Percentiles rank a stretch among this genome's conserved stretches.
phyloP scores from a whole-genome alignment of 148 eudicot genomes.

The Cornus suecica region DNA sequence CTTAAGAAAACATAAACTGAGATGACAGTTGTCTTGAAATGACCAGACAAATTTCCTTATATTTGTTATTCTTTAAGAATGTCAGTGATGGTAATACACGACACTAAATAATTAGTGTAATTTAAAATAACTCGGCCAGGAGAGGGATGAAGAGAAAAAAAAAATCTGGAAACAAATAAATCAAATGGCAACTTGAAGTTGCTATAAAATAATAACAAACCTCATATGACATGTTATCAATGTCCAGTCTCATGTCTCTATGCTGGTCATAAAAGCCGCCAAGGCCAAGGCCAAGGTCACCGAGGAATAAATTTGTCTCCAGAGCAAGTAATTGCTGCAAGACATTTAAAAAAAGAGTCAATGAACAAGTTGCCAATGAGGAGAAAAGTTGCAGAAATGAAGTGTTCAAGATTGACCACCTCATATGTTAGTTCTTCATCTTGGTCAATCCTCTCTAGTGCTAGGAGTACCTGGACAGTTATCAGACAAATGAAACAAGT shows the following conservation, averaged over 20 bases:
- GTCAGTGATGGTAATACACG: neutral
- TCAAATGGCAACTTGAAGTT: neutral
- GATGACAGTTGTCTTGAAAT: neutral
- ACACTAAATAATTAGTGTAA: neutral
- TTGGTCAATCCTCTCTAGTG: constrained; percentile 81
- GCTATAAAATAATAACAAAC: constrained; percentile 25
- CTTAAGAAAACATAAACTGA: neutral
- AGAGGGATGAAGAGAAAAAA: too few species aligned
- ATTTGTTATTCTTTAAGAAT: neutral
- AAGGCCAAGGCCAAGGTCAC: constrained; percentile 70
- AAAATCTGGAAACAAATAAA: neutral
- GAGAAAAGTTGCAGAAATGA: neutral
- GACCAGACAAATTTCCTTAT: neutral
- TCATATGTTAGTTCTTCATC: constrained; percentile 75
- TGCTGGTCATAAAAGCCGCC: constrained; percentile 84
- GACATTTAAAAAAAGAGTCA: constrained; percentile 4
- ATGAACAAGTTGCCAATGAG: constrained; percentile 1
- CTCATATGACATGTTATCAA: constrained; percentile 95
- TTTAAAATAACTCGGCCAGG: too few species aligned
- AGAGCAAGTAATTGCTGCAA: constrained; percentile 73
- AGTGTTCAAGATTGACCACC: constrained; percentile 34
- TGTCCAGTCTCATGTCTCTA: constrained; percentile 92
- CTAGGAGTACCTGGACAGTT: constrained; percentile 53
- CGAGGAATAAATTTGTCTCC: constrained; percentile 75
- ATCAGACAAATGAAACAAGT: neutral